Evolutionary conservation across 2,329 filamentous ascomycete species (phyloP), one percentile per base, ranked within the genome.

Genomic region (Xylariaceae sp.): DNA sequence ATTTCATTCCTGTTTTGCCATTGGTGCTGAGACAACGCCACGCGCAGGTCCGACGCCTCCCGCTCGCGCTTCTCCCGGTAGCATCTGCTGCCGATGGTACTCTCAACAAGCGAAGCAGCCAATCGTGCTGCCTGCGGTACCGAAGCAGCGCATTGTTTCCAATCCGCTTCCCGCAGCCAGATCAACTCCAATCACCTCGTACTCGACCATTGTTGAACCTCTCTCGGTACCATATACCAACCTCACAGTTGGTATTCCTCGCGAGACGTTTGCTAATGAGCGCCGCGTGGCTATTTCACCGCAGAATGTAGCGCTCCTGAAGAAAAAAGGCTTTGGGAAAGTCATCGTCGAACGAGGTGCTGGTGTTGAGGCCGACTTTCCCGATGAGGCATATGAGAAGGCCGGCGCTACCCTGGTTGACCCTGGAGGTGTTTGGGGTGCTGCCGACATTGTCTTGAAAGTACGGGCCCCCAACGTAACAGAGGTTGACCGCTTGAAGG

Each of bases 241-340:
- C 42, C 79, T 95, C 52, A 87, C 84, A 3, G 83, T 96, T 45
- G 90, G 90, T 54, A 81, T 94, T 3, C 89, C 89, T 13, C 83
- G 80, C 54, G 91, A 96, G 71, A 86, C 82, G n/a, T 90, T 81
- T 64, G 81, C 84, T 0, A 83, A 85, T 54, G 91, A 96, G 73
- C 84, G 87, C 40, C 87, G 91, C 47, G 90, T 95, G 13, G 89
- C 91, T 29, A 79, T 95, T 52, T 92, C 89, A 0, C 91, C 91
- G 1, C 83, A 88, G 59, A 95, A 95, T 73, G 88, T 91, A 15
- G 80, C 85, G 1, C 74, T 95, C 1, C 74, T 96, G 1, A 81
- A 92, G 58, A 95, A 95, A 70, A 95, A 95, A 70, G 91, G 90
- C 32, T 94, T 90, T 68, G 79, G 78, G 32, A 83, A 84, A 57